Evolutionary conservation across 2,329 filamentous ascomycete species (phyloP).

Genomic region (Albifimbria verrucaria): DNA sequence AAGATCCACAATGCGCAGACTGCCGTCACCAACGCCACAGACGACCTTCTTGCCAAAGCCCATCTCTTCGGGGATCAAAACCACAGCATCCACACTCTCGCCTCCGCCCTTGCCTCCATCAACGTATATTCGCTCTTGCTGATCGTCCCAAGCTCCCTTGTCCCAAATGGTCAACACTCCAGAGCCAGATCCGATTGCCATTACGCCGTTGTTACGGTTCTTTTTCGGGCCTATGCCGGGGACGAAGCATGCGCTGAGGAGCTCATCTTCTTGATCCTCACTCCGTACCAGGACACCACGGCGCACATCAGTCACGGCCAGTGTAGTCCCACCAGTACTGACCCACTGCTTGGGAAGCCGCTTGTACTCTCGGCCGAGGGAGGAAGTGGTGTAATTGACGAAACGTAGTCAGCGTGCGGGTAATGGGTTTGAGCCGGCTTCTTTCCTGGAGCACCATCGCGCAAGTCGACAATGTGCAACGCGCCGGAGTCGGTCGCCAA

Average conservation of each 20-base stretch:
- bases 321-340: slow-evolving; percentile 84
- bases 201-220: slow-evolving; percentile 65
- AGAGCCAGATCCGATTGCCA: slow-evolving; percentile 71
- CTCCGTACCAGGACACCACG: slow-evolving; percentile 83
- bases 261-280: slow-evolving; percentile 92
- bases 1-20: slow-evolving; percentile 72
- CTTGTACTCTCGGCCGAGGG: slow-evolving; percentile 77
- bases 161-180: slow-evolving; percentile 94
- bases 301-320: slow-evolving; percentile 85
- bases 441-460: slow-evolving; percentile 54
- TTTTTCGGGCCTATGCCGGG: slow-evolving; percentile 68
- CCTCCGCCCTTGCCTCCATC: slow-evolving; percentile 60
- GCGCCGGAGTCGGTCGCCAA: slow-evolving; percentile 88
- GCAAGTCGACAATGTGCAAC: slow-evolving; percentile 83
- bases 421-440: slow-evolving; percentile 76
- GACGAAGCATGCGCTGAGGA: slow-evolving; percentile 78
- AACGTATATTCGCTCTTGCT: slow-evolving; percentile 83
- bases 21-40: slow-evolving; percentile 79
- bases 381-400: slow-evolving; percentile 79
- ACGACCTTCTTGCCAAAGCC: slow-evolving; percentile 71
- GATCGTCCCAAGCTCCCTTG: slow-evolving; percentile 90
- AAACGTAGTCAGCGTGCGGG: slow-evolving; percentile 91
- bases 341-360: slow-evolving; percentile 90
- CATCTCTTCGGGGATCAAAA: slow-evolving; percentile 66
- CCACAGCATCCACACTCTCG: slow-evolving; percentile 79